These are phyloP conservation scores for Pseudopediastrum boryanum DNA, from an alignment of 139 green algal genomes.

Conservation along the genomic window DNA sequence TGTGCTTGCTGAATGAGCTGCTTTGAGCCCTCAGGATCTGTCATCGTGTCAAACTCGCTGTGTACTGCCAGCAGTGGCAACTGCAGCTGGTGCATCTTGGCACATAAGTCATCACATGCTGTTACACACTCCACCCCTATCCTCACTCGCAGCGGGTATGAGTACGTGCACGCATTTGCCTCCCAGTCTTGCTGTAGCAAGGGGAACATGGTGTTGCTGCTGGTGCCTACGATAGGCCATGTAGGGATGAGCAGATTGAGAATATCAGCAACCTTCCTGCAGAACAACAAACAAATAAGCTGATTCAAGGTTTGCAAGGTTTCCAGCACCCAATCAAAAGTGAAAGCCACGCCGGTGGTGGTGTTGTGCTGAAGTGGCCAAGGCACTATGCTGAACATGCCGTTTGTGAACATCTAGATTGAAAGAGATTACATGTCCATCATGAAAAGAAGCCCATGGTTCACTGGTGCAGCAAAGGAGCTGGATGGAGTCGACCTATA, in stretches of 20 bases:
- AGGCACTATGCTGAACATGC: too few relatives aligned
- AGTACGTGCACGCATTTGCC: slow-evolving; percentile 52
- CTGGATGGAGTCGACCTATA: too few relatives aligned
- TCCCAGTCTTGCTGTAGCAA: slow-evolving; percentile 25
- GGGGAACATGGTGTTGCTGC: slow-evolving; percentile 7
- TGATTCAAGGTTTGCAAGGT: too few relatives aligned
- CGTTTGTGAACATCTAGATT: too few relatives aligned
- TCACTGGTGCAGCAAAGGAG: too few relatives aligned
- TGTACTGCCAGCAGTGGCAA: slow-evolving; percentile 69
- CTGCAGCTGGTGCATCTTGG: slow-evolving; percentile 43
- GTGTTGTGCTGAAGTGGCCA: slow-evolving; percentile 5
- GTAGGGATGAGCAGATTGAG: slow-evolving; percentile 28
- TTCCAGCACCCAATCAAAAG: too few relatives aligned
- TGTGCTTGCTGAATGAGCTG: slow-evolving; percentile 39
- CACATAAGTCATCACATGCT: slow-evolving; percentile 40
- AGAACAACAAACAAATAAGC: too few relatives aligned
- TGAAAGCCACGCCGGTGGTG: too few relatives aligned
- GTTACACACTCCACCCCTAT: slow-evolving; percentile 56
- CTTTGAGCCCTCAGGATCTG: slow-evolving; percentile 65
- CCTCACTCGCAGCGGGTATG: slow-evolving; percentile 18
- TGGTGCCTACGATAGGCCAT: slow-evolving; percentile 16
- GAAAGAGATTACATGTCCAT: too few relatives aligned
- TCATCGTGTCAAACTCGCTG: slow-evolving; percentile 46
- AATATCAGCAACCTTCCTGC: slow-evolving; percentile 12
- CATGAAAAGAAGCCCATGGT: too few relatives aligned